Evolutionary conservation across 805 yeast genomes (phyloP).

Genomic region (Schwanniomyces polymorphus): DNA sequence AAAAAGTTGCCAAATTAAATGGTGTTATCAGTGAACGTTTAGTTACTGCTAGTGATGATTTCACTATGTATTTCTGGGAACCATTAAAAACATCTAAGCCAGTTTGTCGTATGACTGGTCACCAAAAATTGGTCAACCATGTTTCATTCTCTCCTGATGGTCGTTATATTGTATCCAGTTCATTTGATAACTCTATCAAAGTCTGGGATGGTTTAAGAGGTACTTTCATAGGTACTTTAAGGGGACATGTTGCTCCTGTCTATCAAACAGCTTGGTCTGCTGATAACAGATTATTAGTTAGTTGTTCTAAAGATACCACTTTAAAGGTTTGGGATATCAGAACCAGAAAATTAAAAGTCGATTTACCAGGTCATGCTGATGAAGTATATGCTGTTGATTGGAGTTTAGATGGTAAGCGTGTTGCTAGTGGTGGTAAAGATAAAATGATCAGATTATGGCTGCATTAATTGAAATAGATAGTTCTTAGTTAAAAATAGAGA

Average conservation of each 20-base stretch:
- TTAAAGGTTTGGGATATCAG: conserved; percentile 94
- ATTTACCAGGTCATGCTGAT: conserved; percentile 93
- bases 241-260: conserved; percentile 98
- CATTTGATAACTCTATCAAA: conserved; percentile 93
- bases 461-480: conserved; percentile 35
- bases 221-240: conserved; percentile 79
- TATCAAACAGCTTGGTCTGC: conserved; percentile 98
- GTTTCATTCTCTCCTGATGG: conserved; percentile 97
- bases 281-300: conserved; percentile 85
- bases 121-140: conserved; percentile 93
- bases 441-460: conserved; percentile 94
- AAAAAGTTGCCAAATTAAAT: conserved; percentile 58
- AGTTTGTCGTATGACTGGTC: conserved; percentile 92
- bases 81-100: conserved; percentile 82
- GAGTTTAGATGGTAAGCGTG: conserved; percentile 92
- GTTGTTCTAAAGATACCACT: conserved; percentile 95
- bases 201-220: conserved; percentile 96
- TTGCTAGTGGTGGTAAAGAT: conserved; percentile 98
- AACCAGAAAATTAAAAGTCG: conserved; percentile 79
- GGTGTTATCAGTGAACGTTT: conserved; percentile 68
- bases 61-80: conserved; percentile 97
- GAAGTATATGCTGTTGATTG: conserved; percentile 97
- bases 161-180: conserved; percentile 82
- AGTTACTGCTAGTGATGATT: conserved; percentile 95
- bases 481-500: no score